Evolutionary conservation across 805 yeast genomes (phyloP).

Genomic region (Ogataea pilisensis): DNA sequence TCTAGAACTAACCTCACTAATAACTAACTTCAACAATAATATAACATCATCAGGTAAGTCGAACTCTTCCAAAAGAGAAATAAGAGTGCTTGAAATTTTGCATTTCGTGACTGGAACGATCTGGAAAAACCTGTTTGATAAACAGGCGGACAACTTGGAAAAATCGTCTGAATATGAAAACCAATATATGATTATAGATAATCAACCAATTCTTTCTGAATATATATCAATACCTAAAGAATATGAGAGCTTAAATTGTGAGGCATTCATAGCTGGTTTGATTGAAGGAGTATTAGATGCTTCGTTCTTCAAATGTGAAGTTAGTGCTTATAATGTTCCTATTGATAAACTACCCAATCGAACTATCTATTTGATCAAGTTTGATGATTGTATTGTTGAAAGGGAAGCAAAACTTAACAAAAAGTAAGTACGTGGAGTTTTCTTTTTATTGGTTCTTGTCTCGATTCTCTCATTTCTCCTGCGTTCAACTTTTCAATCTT

Average conservation of each 20-base stretch:
- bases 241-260: constrained; percentile 70
- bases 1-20: constrained; percentile 61
- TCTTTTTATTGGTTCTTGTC: constrained; percentile 2
- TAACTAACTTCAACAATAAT: constrained; percentile 51
- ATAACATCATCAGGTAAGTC: constrained; percentile 51
- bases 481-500: too few relatives aligned
- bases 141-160: constrained; percentile 50
- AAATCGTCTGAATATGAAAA: constrained; percentile 53
- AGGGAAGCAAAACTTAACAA: constrained; percentile 39
- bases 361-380: constrained; percentile 74
- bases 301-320: constrained; percentile 67
- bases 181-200: constrained; percentile 76
- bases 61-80: constrained; percentile 61
- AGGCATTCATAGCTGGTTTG: constrained; percentile 81
- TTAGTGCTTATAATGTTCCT: constrained; percentile 79
- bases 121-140: constrained; percentile 74
- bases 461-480: too few relatives aligned
- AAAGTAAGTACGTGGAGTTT: constrained; percentile 5
- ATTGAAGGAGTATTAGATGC: constrained; percentile 79
- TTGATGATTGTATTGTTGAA: constrained; percentile 52
- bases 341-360: constrained; percentile 52
- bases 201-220: constrained; percentile 64
- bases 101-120: constrained; percentile 71
- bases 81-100: constrained; percentile 65
- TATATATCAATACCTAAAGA: constrained; percentile 78